Percentiles rank a stretch among this genome's conserved stretches.
Conservation (phyloP, 176 grass and related monocot genomes). For the Aegilops tauschii region DNA sequence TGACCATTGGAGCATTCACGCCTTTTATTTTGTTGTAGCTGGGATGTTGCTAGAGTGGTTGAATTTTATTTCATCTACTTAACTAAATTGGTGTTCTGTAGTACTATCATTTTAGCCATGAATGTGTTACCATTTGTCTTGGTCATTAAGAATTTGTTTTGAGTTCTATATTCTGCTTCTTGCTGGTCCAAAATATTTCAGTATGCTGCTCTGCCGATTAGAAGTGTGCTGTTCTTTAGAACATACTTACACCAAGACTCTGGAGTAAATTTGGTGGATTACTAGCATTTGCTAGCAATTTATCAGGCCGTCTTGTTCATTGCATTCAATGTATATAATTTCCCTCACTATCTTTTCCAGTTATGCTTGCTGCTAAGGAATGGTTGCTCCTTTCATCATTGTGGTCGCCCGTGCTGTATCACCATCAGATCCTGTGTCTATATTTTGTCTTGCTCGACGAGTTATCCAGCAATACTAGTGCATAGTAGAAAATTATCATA, state of each 20-base stretch:
- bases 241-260: not conserved
- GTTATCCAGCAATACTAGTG: too few species aligned
- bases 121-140: not conserved
- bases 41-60: not conserved
- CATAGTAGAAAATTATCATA: too few species aligned
- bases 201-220: not conserved
- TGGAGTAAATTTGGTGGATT: slow-evolving; percentile 1
- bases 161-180: not conserved
- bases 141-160: not conserved
- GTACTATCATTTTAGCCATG: not conserved
- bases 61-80: not conserved
- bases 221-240: not conserved
- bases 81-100: slow-evolving; percentile 5
- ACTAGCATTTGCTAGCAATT: not conserved
- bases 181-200: not conserved
- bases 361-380: too few species aligned
- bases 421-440: too few species aligned
- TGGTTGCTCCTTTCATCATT: too few species aligned
- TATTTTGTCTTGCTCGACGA: too few species aligned
- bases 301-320: not conserved
- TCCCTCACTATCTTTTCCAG: too few species aligned
- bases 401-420: too few species aligned
- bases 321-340: not conserved
- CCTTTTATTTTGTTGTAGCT: not conserved
- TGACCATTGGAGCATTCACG: not conserved